Evolutionary conservation across 176 grass and related monocot species (phyloP).

Genomic region (Musa troglodytarum): DNA sequence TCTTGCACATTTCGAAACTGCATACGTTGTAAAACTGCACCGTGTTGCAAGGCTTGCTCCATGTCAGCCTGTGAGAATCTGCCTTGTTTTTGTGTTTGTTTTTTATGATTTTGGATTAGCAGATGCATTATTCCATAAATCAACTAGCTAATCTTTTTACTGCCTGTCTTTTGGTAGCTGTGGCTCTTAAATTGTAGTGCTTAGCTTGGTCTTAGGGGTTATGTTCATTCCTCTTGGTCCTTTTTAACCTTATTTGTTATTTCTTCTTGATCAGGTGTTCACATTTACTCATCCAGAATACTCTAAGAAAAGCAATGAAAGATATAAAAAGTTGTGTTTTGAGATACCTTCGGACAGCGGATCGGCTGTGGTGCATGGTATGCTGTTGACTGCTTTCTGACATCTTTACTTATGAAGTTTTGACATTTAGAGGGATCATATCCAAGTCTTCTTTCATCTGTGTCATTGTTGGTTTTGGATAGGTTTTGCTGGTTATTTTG

Average conservation of each 20-base stretch:
- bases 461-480: conserved; percentile 8
- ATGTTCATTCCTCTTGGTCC: conserved; percentile 8
- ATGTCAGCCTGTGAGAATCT: conserved; percentile 50
- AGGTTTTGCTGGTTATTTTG: conserved; percentile 99
- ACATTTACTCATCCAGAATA: conserved; percentile 77
- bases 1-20: conserved; percentile 95
- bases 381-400: background rate
- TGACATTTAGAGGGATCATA: background rate
- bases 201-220: conserved; percentile 4
- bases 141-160: background rate
- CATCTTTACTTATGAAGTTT: background rate
- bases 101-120: background rate
- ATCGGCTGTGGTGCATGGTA: conserved; percentile 87
- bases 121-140: background rate
- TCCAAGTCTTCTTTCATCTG: background rate
- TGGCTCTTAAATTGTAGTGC: background rate
- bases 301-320: conserved; percentile 56
- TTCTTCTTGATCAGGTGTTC: conserved; percentile 43
- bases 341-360: conserved; percentile 61
- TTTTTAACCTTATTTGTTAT: background rate
- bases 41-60: conserved; percentile 79
- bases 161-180: conserved; percentile 5
- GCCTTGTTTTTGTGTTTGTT: background rate
- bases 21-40: conserved; percentile 96
- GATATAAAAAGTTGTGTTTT: conserved; percentile 84